Evolutionary conservation across 2,329 filamentous ascomycete genomes (phyloP).

Genomic region (Fusarium praegraminearum): DNA sequence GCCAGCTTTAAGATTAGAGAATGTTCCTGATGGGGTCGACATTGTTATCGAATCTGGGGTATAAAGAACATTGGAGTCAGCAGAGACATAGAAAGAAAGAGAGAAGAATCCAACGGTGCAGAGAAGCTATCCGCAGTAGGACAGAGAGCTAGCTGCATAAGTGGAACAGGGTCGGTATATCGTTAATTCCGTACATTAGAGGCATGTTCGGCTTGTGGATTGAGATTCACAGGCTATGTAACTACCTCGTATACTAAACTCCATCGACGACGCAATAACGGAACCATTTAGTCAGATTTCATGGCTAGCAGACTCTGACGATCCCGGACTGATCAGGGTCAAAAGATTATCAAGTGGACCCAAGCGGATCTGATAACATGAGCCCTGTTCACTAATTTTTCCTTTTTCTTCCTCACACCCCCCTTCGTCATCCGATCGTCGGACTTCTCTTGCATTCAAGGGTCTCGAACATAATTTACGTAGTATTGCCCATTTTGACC

Average conservation of each 20-base stretch:
- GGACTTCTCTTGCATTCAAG: conserved; percentile 9
- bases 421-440: conserved; percentile 24
- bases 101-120: neutral
- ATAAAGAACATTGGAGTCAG: neutral
- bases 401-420: conserved; percentile 7
- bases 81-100: conserved; percentile 4
- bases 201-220: conserved; percentile 2
- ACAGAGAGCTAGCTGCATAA: conserved; percentile 9
- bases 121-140: conserved; percentile 42
- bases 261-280: conserved; percentile 20
- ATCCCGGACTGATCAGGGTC: conserved; percentile 19
- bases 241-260: conserved; percentile 3
- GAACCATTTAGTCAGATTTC: conserved; percentile 16
- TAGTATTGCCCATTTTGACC: conserved; percentile 16
- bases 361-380: conserved; percentile 48
- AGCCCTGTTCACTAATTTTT: conserved; percentile 12
- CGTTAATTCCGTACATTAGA: conserved; percentile 22
- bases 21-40: conserved; percentile 33
- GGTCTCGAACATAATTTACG: neutral
- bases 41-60: conserved; percentile 19
- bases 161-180: conserved; percentile 20
- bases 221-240: neutral
- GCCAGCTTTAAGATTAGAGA: conserved; percentile 45
- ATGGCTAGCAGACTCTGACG: conserved; percentile 6
- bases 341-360: conserved; percentile 29